Evolutionary conservation across 2,329 filamentous ascomycete genomes (phyloP).

Genomic region (Cladosporium halotolerans): DNA sequence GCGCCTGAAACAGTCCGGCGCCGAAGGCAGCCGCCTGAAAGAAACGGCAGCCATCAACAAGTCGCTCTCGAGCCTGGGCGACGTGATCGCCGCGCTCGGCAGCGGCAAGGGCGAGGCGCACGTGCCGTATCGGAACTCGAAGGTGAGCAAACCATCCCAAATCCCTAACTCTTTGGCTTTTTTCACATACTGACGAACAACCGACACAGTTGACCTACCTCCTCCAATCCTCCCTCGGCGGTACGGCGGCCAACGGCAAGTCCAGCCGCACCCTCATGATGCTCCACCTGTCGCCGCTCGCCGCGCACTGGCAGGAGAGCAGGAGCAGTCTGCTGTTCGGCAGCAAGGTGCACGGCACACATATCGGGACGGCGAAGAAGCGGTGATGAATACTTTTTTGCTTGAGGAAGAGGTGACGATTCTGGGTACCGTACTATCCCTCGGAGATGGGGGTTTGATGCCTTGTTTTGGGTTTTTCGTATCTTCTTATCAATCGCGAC

Average conservation of each 20-base stretch:
- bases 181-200: background rate
- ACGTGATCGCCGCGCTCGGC: constrained; percentile 91
- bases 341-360: constrained; percentile 85
- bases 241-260: constrained; percentile 52
- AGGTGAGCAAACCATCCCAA: constrained; percentile 45
- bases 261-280: constrained; percentile 94
- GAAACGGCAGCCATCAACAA: constrained; percentile 98
- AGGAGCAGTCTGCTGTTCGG: constrained; percentile 93
- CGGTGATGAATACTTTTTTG: constrained; percentile 11
- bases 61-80: constrained; percentile 81
- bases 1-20: constrained; percentile 77
- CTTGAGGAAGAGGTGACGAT: background rate
- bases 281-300: constrained; percentile 91
- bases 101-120: constrained; percentile 63
- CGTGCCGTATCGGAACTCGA: constrained; percentile 92
- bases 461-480: no score
- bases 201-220: constrained; percentile 80
- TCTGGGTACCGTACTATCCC: no score
- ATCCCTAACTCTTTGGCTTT: constrained; percentile 1
- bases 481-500: no score
- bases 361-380: constrained; percentile 78
- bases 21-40: constrained; percentile 77
- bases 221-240: constrained; percentile 87
- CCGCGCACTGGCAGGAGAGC: constrained; percentile 86
- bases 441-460: no score